Base-by-base conservation (phyloP, 257 asterid genomes). In the Penstemon eatonii region DNA sequence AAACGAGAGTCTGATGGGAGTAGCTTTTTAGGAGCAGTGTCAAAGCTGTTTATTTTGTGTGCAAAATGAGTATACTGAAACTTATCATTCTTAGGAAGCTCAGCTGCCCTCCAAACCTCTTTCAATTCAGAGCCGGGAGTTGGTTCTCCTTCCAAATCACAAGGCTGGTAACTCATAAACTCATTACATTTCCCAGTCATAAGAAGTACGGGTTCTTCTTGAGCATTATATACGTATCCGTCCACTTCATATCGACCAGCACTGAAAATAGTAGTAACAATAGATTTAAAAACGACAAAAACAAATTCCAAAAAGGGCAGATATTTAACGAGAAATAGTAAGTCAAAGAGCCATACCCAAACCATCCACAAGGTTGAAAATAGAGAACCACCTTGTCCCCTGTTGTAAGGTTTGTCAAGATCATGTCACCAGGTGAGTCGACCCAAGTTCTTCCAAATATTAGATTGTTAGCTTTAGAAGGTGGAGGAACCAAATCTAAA, bases 311-410 rank as follows among this genome's bases (percentile, higher is more conserved):
- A 25, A 25, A 25, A 25, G 2, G 33, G 33, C 33, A 25, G 33
- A 25, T 25, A 25, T 25, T 25, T 25, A 25, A 25, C 33, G 33
- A 25, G 33, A 65, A 63, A 62, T 61, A 49, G 18, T 41, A 33
- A 36, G n/a, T 56, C 25, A 73, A 56, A 41, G 60, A 60, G 49
- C 38, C 95, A 56, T 87, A 93, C 99, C 99, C 99, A 68, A 94
- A 91, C 99, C 99, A 94, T 55, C 99, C 96, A 66, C 97, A 94
- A 59, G 99, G 99, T 77, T 94, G 99, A 83, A 94, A 94, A 81
- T 86, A 94, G 50, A 94, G 86, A 40, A 91, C 89, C 54, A 81
- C 97, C 85, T 94, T 94, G 79, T 94, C 99, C 74, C 99, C 99
- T 1, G 99, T 91, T 18, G 96, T 91, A 80, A 82, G 44, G 82